A percentile compares a stretch with the other conserved stretches of the same genome.
Conservation (phyloP, 2,329 filamentous ascomycete species). For the Fusarium algeriense region DNA sequence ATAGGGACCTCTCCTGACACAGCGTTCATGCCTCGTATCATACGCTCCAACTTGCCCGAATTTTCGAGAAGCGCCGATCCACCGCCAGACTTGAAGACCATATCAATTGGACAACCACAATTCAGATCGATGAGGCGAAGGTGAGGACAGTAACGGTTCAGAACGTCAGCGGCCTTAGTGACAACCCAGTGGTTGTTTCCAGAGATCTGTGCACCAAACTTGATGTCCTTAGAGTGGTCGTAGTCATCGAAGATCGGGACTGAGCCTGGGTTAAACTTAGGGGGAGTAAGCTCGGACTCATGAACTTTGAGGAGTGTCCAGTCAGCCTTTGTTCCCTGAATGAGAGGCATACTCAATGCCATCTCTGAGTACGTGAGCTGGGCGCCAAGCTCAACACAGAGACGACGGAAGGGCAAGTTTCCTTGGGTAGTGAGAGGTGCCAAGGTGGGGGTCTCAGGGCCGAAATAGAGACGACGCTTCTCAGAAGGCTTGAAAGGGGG, state of each 20-base stretch:
- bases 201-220: slow-evolving; percentile 92
- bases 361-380: slow-evolving; percentile 98
- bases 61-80: slow-evolving; percentile 93
- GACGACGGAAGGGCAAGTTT: slow-evolving; percentile 91
- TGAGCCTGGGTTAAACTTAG: slow-evolving; percentile 69
- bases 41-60: slow-evolving; percentile 90
- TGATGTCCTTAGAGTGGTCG: slow-evolving; percentile 84
- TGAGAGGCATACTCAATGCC: slow-evolving; percentile 90
- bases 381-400: slow-evolving; percentile 89
- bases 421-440: slow-evolving; percentile 97
- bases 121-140: slow-evolving; percentile 94
- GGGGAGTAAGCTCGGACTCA: slow-evolving; percentile 81
- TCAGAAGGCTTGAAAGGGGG: slow-evolving; percentile 91
- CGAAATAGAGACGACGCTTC: slow-evolving; percentile 94
- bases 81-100: slow-evolving; percentile 88
- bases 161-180: slow-evolving; percentile 85
- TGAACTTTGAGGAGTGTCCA: slow-evolving; percentile 97
- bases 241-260: slow-evolving; percentile 77
- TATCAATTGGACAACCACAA: slow-evolving; percentile 96
- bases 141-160: slow-evolving; percentile 81
- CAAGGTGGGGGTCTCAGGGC: slow-evolving; percentile 90
- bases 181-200: slow-evolving; percentile 93
- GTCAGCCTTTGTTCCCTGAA: slow-evolving; percentile 91
- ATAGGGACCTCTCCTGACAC: slow-evolving; percentile 93
- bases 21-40: slow-evolving; percentile 94